These are phyloP conservation scores for Microbotryomycetes sp. DNA, from an alignment of 1,284 basidiomycete genomes.

Conservation along the genomic window DNA sequence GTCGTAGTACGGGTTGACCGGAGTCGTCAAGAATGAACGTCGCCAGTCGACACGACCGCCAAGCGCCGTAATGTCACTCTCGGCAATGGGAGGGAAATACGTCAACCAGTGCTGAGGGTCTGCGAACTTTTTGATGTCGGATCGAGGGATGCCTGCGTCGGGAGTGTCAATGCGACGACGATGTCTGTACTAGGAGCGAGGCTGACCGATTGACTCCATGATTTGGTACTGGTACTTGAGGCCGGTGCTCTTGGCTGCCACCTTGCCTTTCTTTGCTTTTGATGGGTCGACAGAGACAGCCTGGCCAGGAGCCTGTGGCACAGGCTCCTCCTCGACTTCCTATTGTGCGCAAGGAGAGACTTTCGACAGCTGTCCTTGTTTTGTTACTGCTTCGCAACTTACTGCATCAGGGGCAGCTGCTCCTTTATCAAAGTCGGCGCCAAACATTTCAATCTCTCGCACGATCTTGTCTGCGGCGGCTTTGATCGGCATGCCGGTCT, in stretches of 20 bases:
- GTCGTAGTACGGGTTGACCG: conserved; percentile 96
- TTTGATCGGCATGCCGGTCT: conserved; percentile 45
- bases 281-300: conserved; percentile 41
- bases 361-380: neutral
- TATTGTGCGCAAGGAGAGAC: neutral
- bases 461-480: conserved; percentile 94
- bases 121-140: conserved; percentile 92
- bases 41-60: conserved; percentile 98
- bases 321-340: conserved; percentile 8
- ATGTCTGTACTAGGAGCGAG: neutral
- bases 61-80: conserved; percentile 76
- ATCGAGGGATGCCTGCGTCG: conserved; percentile 55
- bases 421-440: conserved; percentile 68
- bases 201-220: conserved; percentile 73
- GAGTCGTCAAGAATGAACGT: conserved; percentile 87
- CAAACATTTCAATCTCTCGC: conserved; percentile 94
- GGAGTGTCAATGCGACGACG: neutral
- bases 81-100: conserved; percentile 93
- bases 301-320: conserved; percentile 12
- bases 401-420: conserved; percentile 48
- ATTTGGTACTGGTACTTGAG: conserved; percentile 98
- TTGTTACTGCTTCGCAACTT: conserved; percentile 47
- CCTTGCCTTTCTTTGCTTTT: conserved; percentile 95
- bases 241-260: conserved; percentile 87
- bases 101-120: conserved; percentile 87